phyloP scores from a whole-genome alignment of 352 stramenopile species.

The Saprolegnia diclina region DNA sequence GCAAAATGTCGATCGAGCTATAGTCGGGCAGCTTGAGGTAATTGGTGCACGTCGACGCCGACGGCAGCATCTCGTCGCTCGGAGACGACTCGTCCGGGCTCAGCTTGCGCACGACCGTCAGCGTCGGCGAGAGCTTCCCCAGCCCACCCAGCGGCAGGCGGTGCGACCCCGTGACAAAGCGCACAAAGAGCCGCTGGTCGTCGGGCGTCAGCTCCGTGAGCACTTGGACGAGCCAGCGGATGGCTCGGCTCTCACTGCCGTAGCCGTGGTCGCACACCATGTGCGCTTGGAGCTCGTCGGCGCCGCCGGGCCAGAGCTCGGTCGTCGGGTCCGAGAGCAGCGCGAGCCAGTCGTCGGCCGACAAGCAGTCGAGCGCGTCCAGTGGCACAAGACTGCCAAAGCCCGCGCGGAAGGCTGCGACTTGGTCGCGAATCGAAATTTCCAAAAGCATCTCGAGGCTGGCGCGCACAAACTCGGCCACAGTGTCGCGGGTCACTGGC shows the following conservation, averaged over 20 bases:
- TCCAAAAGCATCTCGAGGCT: conserved; percentile 58
- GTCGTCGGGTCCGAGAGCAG: conserved; percentile 7
- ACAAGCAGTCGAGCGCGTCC: neutral
- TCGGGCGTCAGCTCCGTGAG: conserved; percentile 58
- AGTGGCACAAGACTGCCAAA: conserved; percentile 36
- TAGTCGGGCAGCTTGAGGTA: conserved; percentile 91
- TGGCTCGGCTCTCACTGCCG: conserved; percentile 50
- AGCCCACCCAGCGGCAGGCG: conserved; percentile 81
- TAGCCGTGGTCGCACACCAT: conserved; percentile 87
- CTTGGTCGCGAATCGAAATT: conserved; percentile 50
- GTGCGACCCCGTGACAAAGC: conserved; percentile 85
- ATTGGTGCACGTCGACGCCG: conserved; percentile 85
- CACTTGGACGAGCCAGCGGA: conserved; percentile 68
- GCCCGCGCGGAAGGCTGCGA: conserved; percentile 58
- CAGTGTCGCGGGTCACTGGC: conserved; percentile 43
- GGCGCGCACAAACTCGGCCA: conserved; percentile 50
- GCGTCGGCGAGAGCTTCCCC: conserved; percentile 67
- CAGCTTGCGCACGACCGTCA: conserved; percentile 86
- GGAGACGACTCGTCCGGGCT: conserved; percentile 26
- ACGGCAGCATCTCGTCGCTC: conserved; percentile 61
- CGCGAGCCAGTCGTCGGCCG: conserved; percentile 1
- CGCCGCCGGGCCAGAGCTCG: conserved; percentile 55
- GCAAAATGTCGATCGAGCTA: conserved; percentile 67
- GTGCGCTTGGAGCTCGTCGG: conserved; percentile 56
- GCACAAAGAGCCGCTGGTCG: conserved; percentile 80